phyloP scores from a whole-genome alignment of 257 asterid species.

The Nicotiana tabacum region DNA sequence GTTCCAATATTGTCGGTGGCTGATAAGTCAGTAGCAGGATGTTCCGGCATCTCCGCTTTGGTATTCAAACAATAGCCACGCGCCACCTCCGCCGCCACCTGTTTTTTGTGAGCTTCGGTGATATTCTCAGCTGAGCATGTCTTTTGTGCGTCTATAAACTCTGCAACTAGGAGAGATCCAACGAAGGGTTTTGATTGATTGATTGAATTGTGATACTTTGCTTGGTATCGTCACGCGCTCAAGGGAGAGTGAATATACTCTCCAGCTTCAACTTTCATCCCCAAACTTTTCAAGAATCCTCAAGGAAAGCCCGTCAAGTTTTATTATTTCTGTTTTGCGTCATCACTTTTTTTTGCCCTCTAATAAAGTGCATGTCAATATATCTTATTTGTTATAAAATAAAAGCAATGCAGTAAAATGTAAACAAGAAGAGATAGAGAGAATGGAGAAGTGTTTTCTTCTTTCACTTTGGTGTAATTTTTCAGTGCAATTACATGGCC shows the following conservation, averaged over 20 bases:
- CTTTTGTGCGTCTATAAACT: background rate
- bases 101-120: background rate
- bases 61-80: background rate
- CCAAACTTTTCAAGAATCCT: background rate
- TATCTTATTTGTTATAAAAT: no score
- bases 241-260: background rate
- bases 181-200: conserved; percentile 8
- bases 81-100: conserved; percentile 16
- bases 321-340: background rate
- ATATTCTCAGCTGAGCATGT: background rate
- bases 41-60: conserved; percentile 57
- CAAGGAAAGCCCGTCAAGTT: background rate
- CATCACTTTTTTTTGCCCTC: background rate
- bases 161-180: background rate
- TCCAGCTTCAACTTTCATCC: background rate
- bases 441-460: no score
- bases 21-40: conserved; percentile 53
- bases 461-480: no score
- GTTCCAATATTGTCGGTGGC: conserved; percentile 50
- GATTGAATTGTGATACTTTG: background rate
- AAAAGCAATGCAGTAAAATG: no score
- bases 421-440: no score
- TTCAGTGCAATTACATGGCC: no score
- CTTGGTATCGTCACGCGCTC: background rate
- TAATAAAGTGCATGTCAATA: background rate